phyloP scores from a whole-genome alignment of 768 basidiomycete genomes.

The Russula virescens region DNA sequence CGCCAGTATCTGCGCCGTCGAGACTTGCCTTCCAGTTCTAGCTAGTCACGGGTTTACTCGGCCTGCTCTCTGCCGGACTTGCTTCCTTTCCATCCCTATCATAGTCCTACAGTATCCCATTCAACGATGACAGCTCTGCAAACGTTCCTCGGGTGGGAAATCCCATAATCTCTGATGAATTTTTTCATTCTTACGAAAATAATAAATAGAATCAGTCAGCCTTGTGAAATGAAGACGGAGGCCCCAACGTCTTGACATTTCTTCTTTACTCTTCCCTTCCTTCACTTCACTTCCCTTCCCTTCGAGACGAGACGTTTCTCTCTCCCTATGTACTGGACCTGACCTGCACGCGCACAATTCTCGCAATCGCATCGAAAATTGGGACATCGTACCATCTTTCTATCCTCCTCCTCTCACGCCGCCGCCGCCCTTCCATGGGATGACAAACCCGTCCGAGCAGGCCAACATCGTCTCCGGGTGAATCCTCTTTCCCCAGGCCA shows the following conservation, averaged over 20 bases:
- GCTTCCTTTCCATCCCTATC: constrained; percentile 1
- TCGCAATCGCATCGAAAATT: background rate
- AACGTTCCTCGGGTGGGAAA: background rate
- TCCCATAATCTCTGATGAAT: background rate
- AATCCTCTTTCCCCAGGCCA: background rate
- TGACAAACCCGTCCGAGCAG: background rate
- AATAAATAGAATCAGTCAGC: background rate
- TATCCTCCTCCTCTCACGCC: background rate
- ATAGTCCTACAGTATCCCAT: background rate
- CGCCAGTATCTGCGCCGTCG: background rate
- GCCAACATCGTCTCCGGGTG: no score
- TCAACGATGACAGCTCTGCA: background rate
- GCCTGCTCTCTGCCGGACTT: background rate
- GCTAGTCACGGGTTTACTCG: background rate
- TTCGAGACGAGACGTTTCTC: background rate
- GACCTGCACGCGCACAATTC: background rate
- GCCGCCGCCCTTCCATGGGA: background rate
- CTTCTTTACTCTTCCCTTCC: background rate
- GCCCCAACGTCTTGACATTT: background rate
- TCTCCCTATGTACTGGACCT: no score
- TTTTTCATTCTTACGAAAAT: background rate
- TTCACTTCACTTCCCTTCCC: background rate
- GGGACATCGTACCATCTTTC: background rate
- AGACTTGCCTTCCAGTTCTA: background rate
- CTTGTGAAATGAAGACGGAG: background rate